These are phyloP conservation scores for Blastocrithidia nonstop DNA, from an alignment of 208 protist species.

Conservation along the genomic window DNA sequence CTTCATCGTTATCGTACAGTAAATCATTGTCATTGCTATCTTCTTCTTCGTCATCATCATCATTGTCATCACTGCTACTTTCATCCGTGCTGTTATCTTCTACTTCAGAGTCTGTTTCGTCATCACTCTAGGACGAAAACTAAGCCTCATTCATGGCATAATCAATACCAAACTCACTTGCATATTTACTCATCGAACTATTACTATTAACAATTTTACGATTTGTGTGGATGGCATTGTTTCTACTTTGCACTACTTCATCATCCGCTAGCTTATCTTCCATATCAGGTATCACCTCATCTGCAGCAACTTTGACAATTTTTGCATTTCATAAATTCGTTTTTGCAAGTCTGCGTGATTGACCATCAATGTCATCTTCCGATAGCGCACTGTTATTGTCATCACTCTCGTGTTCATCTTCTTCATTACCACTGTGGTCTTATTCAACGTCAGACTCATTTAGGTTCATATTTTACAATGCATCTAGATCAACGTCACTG, in stretches of 20 bases:
- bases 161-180: no score
- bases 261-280: no score
- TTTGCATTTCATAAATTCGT: not conserved
- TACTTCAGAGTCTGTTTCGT: conserved; percentile 11
- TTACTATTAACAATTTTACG: no score
- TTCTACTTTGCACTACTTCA: not conserved
- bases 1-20: conserved; percentile 6
- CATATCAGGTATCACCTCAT: no score
- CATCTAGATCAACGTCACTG: conserved; percentile 2
- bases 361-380: conserved; percentile 1
- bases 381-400: not conserved
- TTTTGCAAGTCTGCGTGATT: not conserved
- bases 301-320: not conserved
- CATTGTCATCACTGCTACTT: conserved; percentile 8
- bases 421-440: not conserved
- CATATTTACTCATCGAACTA: no score
- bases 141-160: no score
- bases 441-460: no score
- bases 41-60: conserved; percentile 32
- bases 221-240: no score
- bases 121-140: no score
- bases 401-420: conserved; percentile 8
- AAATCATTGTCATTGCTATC: conserved; percentile 13
- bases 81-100: conserved; percentile 17
- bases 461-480: no score